Conservation (phyloP, 805 yeast genomes). For the Ogataea kodamae region DNA sequence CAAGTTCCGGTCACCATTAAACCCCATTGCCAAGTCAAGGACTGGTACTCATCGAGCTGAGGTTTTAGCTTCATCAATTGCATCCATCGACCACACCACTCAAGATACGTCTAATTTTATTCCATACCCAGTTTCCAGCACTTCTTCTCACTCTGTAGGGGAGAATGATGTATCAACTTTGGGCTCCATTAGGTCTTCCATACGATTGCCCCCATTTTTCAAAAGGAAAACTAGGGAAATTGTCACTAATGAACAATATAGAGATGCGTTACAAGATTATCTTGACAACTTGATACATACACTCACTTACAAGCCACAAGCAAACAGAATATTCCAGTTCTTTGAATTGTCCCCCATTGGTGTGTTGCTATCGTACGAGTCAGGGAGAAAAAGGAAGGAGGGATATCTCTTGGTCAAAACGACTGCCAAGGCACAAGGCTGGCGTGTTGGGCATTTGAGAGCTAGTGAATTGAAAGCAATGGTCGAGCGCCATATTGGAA, state of each 20-base stretch:
- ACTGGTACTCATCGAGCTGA: conserved; percentile 6
- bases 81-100: conserved; percentile 4
- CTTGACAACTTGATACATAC: conserved; percentile 56
- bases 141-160: conserved; percentile 5
- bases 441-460: conserved; percentile 90
- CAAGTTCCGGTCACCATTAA: conserved; percentile 22
- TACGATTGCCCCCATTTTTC: conserved; percentile 13
- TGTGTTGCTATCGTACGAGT: conserved; percentile 76
- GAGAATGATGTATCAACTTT: conserved; percentile 9
- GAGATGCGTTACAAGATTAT: conserved; percentile 58
- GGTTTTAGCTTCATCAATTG: conserved; percentile 9
- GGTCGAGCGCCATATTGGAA: conserved; percentile 86
- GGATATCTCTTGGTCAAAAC: conserved; percentile 80
- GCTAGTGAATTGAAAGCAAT: conserved; percentile 77
- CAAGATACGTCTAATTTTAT: conserved; percentile 5
- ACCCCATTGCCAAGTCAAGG: conserved; percentile 1
- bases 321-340: conserved; percentile 79
- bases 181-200: conserved; percentile 12
- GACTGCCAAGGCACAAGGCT: conserved; percentile 84
- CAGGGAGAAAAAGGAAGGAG: conserved; percentile 81
- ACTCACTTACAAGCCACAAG: conserved; percentile 71
- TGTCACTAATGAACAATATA: conserved; percentile 32
- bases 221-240: conserved; percentile 10
- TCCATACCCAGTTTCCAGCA: conserved; percentile 3
- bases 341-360: conserved; percentile 89